Percentiles rank a stretch among this genome's conserved stretches.
phyloP scores from a whole-genome alignment of 352 stramenopile species.

The Globisporangium barbulae region DNA sequence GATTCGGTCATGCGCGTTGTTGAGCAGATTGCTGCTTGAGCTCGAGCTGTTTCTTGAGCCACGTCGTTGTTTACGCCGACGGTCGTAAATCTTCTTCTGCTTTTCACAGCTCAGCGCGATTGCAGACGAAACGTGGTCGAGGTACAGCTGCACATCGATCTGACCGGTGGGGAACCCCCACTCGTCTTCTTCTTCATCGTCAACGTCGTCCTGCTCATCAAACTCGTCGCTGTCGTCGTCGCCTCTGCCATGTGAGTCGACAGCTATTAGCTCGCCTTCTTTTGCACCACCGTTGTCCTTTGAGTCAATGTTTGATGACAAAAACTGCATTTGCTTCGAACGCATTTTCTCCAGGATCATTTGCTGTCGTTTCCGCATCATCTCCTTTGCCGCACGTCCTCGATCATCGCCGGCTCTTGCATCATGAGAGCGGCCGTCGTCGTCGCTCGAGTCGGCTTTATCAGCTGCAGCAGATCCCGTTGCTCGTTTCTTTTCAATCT shows the following conservation, averaged over 20 bases:
- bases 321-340: slow-evolving; percentile 70
- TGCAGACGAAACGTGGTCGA: slow-evolving; percentile 62
- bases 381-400: slow-evolving; percentile 43
- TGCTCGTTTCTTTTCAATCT: slow-evolving; percentile 1
- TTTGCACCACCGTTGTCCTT: slow-evolving; percentile 11
- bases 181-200: slow-evolving; percentile 67
- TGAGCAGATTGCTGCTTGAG: background rate
- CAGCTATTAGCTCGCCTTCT: slow-evolving; percentile 4
- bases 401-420: slow-evolving; percentile 18
- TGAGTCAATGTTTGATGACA: slow-evolving; percentile 39
- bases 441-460: background rate
- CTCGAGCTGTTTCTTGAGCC: slow-evolving; percentile 22
- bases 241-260: slow-evolving; percentile 9
- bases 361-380: slow-evolving; percentile 59
- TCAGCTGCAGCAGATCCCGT: background rate
- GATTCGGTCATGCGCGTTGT: slow-evolving; percentile 16
- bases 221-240: slow-evolving; percentile 33
- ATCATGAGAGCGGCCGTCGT: slow-evolving; percentile 1
- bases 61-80: slow-evolving; percentile 33
- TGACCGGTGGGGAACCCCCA: slow-evolving; percentile 81
- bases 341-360: slow-evolving; percentile 71
- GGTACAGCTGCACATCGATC: slow-evolving; percentile 59
- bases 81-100: slow-evolving; percentile 28
- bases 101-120: slow-evolving; percentile 53
- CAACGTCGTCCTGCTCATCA: slow-evolving; percentile 44